Evolutionary conservation across 768 basidiomycete species (phyloP).

Genomic region (Terana coerulea): DNA sequence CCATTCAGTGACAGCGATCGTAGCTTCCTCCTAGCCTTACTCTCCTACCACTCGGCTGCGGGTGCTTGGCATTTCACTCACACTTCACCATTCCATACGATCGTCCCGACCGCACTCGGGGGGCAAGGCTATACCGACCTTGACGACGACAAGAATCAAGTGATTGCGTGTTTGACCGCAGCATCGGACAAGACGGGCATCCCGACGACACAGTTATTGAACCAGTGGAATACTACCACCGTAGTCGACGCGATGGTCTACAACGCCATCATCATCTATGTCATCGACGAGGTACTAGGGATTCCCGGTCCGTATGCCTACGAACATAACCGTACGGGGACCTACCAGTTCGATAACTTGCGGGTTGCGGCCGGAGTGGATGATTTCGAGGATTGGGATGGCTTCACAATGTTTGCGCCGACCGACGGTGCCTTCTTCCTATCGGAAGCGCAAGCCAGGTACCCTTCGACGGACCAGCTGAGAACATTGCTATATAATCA

Average conservation of each 20-base stretch:
- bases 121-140: background rate
- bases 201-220: background rate
- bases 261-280: background rate
- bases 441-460: background rate
- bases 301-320: background rate
- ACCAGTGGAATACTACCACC: constrained; percentile 1
- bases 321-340: background rate
- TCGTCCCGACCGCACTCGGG: constrained; percentile 1
- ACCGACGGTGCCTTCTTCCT: background rate
- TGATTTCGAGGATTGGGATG: background rate
- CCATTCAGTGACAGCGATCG: background rate
- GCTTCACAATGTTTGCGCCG: constrained; percentile 1
- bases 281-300: background rate
- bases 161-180: constrained; percentile 3
- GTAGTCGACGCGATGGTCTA: background rate
- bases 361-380: background rate
- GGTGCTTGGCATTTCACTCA: background rate
- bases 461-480: background rate
- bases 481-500: background rate
- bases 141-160: background rate
- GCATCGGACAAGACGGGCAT: background rate
- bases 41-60: constrained; percentile 5
- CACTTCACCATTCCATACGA: background rate
- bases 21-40: background rate
- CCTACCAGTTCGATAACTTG: background rate